These are phyloP conservation scores for Botrytis byssoidea DNA, from an alignment of 2,329 filamentous ascomycete species.

Conservation along the genomic window DNA sequence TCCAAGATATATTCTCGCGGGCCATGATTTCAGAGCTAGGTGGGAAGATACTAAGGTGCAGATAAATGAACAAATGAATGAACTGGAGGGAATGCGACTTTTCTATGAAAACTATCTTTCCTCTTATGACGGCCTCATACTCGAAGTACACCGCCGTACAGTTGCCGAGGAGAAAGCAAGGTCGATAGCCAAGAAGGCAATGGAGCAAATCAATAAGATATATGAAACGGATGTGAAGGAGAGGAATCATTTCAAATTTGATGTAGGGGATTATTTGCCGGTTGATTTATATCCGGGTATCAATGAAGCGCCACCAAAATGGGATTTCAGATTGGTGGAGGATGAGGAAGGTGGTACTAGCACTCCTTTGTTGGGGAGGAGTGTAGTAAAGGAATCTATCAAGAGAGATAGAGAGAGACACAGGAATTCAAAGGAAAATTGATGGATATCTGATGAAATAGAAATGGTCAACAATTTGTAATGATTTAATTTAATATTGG, in stretches of 20 bases:
- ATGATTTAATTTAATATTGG: background rate
- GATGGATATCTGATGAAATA: background rate
- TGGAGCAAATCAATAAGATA: conserved; percentile 72
- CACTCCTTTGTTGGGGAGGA: conserved; percentile 31
- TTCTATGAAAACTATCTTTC: conserved; percentile 86
- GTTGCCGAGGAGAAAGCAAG: conserved; percentile 72
- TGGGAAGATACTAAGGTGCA: conserved; percentile 75
- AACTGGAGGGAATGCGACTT: conserved; percentile 73
- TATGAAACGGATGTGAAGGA: conserved; percentile 70
- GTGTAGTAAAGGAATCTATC: conserved; percentile 33
- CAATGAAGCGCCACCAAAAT: conserved; percentile 44
- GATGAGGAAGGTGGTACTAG: conserved; percentile 25
- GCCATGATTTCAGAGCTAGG: conserved; percentile 59
- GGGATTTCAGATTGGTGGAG: conserved; percentile 32
- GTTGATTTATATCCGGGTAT: conserved; percentile 84
- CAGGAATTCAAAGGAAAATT: conserved; percentile 6
- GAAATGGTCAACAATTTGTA: background rate
- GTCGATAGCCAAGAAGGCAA: conserved; percentile 72
- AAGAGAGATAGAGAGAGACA: conserved; percentile 33
- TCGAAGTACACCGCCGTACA: conserved; percentile 77
- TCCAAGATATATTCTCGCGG: conserved; percentile 61
- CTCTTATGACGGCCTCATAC: conserved; percentile 79
- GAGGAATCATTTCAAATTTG: conserved; percentile 73
- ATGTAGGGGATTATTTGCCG: conserved; percentile 83
- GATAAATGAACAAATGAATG: conserved; percentile 67